A percentile compares a stretch with the other conserved stretches of the same genome.
phyloP scores from a whole-genome alignment of 2,329 filamentous ascomycete species.

The Cercospora canescens region DNA sequence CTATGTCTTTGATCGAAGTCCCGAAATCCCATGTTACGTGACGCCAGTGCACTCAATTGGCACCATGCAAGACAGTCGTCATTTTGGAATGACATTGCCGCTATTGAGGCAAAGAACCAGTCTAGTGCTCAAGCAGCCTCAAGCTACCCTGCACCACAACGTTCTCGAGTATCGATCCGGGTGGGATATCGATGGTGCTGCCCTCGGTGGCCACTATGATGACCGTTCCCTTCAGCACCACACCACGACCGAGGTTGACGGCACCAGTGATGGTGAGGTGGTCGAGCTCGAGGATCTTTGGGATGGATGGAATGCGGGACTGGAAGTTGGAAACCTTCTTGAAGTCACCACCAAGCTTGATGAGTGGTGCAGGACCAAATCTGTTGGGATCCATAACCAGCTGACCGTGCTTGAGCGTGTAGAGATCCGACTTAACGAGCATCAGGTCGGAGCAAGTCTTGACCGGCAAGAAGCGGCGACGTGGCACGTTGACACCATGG shows the following conservation, averaged over 20 bases:
- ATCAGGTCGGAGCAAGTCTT: constrained; percentile 99
- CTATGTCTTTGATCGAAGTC: constrained; percentile 6
- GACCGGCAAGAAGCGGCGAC: constrained; percentile 96
- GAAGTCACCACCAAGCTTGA: constrained; percentile 98
- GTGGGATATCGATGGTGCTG: constrained; percentile 95
- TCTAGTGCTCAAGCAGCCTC: constrained; percentile 67
- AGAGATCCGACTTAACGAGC: constrained; percentile 99
- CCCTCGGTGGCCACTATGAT: constrained; percentile 98
- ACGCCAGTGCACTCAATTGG: constrained; percentile 9
- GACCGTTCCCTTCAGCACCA: constrained; percentile 95
- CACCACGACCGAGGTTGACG: constrained; percentile 93
- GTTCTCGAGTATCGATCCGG: constrained; percentile 96
- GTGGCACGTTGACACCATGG: constrained; percentile 97
- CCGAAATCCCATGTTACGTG: constrained; percentile 3
- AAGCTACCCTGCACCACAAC: constrained; percentile 98
- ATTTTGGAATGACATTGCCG: not conserved
- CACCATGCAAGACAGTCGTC: not conserved
- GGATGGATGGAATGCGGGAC: constrained; percentile 81
- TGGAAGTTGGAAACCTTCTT: constrained; percentile 99
- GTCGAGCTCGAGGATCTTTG: constrained; percentile 87
- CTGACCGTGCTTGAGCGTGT: constrained; percentile 98
- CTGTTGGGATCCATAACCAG: constrained; percentile 94
- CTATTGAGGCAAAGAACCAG: not conserved
- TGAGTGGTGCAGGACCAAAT: constrained; percentile 93
- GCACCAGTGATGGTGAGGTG: constrained; percentile 97